phyloP scores from a whole-genome alignment of 768 basidiomycete species.

The Phlebiopsis flavidoalba region DNA sequence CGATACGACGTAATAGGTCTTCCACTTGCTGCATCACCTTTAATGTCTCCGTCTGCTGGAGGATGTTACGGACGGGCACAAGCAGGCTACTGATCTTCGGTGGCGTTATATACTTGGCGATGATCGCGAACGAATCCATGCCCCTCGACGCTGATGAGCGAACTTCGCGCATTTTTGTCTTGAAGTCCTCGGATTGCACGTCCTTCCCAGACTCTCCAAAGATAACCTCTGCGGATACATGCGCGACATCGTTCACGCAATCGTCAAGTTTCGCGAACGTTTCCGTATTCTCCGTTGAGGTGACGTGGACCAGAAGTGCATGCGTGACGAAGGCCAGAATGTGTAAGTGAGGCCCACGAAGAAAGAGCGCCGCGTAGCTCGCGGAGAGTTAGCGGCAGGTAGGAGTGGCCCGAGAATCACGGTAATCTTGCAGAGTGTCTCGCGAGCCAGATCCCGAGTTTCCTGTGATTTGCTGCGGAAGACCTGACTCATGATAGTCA shows the following conservation, averaged over 20 bases:
- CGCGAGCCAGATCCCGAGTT: constrained; percentile 80
- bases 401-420: constrained; percentile 65
- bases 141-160: constrained; percentile 76
- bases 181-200: constrained; percentile 84
- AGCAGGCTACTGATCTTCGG: constrained; percentile 71
- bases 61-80: constrained; percentile 72
- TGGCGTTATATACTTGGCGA: constrained; percentile 77
- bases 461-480: constrained; percentile 93
- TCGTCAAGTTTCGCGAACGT: constrained; percentile 65
- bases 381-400: constrained; percentile 66
- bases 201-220: constrained; percentile 94
- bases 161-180: constrained; percentile 92
- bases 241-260: constrained; percentile 73
- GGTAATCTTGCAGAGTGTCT: constrained; percentile 77
- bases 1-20: constrained; percentile 79
- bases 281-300: constrained; percentile 49
- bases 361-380: constrained; percentile 81
- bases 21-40: constrained; percentile 84
- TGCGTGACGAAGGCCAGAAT: constrained; percentile 84
- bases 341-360: constrained; percentile 92
- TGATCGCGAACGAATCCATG: constrained; percentile 78
- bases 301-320: constrained; percentile 76
- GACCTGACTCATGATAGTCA: constrained; percentile 85
- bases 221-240: constrained; percentile 82
- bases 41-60: constrained; percentile 78